Evolutionary conservation across 2,329 filamentous ascomycete genomes (phyloP), one percentile per base, ranked within the genome.

Genomic region (Chaetomium sp.): DNA sequence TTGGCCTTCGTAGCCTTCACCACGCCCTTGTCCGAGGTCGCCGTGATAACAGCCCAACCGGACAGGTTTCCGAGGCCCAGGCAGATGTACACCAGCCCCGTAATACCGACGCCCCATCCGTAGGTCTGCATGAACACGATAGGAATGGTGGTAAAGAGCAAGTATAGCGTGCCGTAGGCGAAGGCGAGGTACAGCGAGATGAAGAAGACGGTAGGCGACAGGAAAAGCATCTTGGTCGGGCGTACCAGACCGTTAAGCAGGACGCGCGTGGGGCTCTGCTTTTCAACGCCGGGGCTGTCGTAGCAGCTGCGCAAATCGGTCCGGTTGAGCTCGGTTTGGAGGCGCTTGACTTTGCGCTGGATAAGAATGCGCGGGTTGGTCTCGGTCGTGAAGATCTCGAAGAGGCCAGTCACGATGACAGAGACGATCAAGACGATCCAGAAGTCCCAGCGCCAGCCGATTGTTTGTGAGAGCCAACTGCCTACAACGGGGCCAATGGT

Each of bases 141-240:
- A n/a, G 78, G 73, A 58, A 80, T 76, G 14, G 77, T 78, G 59
- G 76, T 80, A 68, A 79, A 80, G 62, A 80, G 74, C 8, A 81
- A 70, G 63, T 80, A 80, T 19, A 80, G 70, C 47, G 74, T 74
- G 46, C 77, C 77, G 61, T 80, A 80, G 27, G 72, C 70, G 61
- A 80, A 79, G 44, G 78, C 75, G 43, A 77, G 72, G 67, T 79
- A 79, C 4, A 78, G 58, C 1, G 75, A 76, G 14, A 79, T 67
- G 37, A 71, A 65, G 38, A 77, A 67, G 45, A 80, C 68, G 58
- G 79, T 72, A 14, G 75, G 74, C 3, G 76, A 78, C 19, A 73
- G 65, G 57, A 77, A 69, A 37, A 81, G 72, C 69, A 81, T 73
- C 62, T 78, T 79, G 42, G 77, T 58, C 1, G 80, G 79, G 1